Evolutionary conservation across 441 rosid species (phyloP).

Genomic region (Populus hybrid): DNA sequence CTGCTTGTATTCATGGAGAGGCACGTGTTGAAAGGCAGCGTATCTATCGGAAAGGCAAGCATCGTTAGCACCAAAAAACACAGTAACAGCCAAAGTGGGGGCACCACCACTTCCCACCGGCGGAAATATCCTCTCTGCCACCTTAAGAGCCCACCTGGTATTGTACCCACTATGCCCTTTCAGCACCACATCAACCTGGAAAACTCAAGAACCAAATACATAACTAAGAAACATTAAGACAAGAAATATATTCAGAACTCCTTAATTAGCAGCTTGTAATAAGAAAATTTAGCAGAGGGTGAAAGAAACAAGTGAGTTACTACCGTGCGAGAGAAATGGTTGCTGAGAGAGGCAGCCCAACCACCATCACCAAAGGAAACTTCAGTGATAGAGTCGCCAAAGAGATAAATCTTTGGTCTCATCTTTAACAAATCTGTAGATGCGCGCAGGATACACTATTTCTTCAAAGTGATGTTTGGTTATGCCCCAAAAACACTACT

Average conservation of each 20-base stretch:
- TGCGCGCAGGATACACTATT: neutral
- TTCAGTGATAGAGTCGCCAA: slow-evolving; percentile 89
- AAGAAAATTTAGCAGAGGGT: too few relatives aligned
- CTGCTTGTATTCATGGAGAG: slow-evolving; percentile 59
- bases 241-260: neutral
- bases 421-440: slow-evolving; percentile 21
- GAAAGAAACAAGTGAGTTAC: neutral
- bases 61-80: slow-evolving; percentile 95
- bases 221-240: neutral
- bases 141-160: slow-evolving; percentile 82
- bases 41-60: slow-evolving; percentile 75
- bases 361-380: slow-evolving; percentile 67
- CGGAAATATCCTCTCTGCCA: slow-evolving; percentile 67
- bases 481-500: neutral
- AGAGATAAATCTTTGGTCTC: slow-evolving; percentile 79
- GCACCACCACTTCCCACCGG: slow-evolving; percentile 33
- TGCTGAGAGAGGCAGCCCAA: slow-evolving; percentile 83
- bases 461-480: neutral
- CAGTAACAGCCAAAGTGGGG: slow-evolving; percentile 61
- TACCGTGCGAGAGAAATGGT: slow-evolving; percentile 73
- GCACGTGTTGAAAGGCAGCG: slow-evolving; percentile 72
- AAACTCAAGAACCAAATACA: neutral
- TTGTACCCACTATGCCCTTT: slow-evolving; percentile 93
- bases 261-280: neutral
- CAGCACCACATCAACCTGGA: slow-evolving; percentile 62